Evolutionary conservation across 805 yeast species (phyloP), one percentile per base, ranked within the genome.

Genomic region (Barnettozyma californica): DNA sequence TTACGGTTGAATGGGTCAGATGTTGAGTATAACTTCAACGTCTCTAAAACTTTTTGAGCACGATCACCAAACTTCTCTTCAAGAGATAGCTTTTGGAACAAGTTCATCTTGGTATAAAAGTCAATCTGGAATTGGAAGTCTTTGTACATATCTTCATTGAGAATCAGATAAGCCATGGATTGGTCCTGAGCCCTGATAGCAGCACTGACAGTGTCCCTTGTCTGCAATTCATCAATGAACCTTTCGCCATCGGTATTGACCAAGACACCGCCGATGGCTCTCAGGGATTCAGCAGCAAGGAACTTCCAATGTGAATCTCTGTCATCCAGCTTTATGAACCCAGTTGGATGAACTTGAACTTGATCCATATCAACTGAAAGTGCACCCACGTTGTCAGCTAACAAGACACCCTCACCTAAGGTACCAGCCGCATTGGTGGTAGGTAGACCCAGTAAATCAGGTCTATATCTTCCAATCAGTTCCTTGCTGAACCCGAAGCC

Each of bases 291-390:
- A 9, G 83, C 84, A 53, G 83, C 81, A 14, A 80, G 60, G 53
- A 80, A 73, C 60, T 79, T 79, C 75, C 76, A 74, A 46, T 68
- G 69, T 45, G 63, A 68, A 5, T 58, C 55, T 21, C 67, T 68
- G 35, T 74, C 69, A 18, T 61, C 61, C 11, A 70, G 69, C 45
- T 76, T 76, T 33, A 80, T 65, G 60, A 79, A 79, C 2, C 84
- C 84, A 2, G 84, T 80, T 38, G 85, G 85, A 57, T 80, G 84
- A 10, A 80, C 70, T 62, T 80, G 86, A 19, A 80, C 64, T 54
- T 79, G 75, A 42, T 77, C 77, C 83, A 80, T 78, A 55, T 79
- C 79, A 14, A 78, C 69, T 51, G 78, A 62, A 9, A 70, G 66
- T 8, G 79, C 84, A 36, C 75, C 75, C 36, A 74, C 56, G 18